A percentile compares a stretch with the other conserved stretches of the same genome.
Evolutionary conservation across 805 yeast species (phyloP).

Genomic region (Lipomyces anomalus): DNA sequence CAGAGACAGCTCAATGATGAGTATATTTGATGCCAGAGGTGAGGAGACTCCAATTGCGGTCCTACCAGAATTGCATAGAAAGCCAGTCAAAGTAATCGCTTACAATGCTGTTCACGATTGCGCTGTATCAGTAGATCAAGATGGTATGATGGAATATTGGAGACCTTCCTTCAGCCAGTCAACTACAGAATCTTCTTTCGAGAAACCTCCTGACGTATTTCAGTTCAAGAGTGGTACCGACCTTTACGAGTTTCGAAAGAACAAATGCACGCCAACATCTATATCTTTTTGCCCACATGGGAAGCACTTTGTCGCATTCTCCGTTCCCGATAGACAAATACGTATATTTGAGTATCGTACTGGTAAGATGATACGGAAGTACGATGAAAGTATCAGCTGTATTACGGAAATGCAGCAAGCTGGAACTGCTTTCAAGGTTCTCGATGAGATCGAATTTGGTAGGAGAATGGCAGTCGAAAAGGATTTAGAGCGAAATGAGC

Average conservation of each 20-base stretch:
- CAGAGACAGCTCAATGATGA: constrained; percentile 16
- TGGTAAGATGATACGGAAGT: constrained; percentile 34
- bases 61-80: constrained; percentile 25
- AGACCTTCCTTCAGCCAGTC: constrained; percentile 16
- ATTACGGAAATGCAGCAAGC: constrained; percentile 29
- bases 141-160: constrained; percentile 39
- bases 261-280: constrained; percentile 28
- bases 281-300: constrained; percentile 30
- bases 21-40: constrained; percentile 26
- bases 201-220: constrained; percentile 30
- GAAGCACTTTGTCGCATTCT: constrained; percentile 31
- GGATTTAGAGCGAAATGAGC: constrained; percentile 20
- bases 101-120: constrained; percentile 29
- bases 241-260: constrained; percentile 35
- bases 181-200: constrained; percentile 6
- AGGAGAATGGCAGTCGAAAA: constrained; percentile 28
- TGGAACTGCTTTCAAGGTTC: constrained; percentile 23
- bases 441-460: constrained; percentile 30
- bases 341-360: constrained; percentile 34
- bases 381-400: constrained; percentile 31
- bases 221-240: constrained; percentile 39
- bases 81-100: constrained; percentile 25
- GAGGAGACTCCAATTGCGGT: constrained; percentile 18
- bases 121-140: constrained; percentile 29
- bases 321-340: constrained; percentile 34